These are phyloP conservation scores for Somion occarium DNA, from an alignment of 1,284 basidiomycete genomes.

Conservation along the genomic window DNA sequence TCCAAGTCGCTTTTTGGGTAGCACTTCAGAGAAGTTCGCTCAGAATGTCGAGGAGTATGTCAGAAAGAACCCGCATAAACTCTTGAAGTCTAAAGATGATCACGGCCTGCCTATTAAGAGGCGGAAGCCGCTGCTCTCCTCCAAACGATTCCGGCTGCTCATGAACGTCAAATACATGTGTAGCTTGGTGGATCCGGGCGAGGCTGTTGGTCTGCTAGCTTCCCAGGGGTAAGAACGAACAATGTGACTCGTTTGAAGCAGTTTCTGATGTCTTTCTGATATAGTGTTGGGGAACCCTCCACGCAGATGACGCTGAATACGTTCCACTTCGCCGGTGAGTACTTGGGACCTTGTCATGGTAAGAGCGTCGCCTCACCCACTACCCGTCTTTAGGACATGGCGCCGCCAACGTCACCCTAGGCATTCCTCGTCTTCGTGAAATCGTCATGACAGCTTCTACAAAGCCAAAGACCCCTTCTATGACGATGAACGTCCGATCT, in stretches of 20 bases:
- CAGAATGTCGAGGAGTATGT: slow-evolving; percentile 79
- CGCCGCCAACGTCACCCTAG: slow-evolving; percentile 98
- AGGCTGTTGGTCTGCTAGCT: slow-evolving; percentile 96
- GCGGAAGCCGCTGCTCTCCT: slow-evolving; percentile 45
- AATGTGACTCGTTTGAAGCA: neutral
- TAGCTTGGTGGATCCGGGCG: slow-evolving; percentile 93
- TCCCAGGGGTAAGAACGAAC: slow-evolving; percentile 79
- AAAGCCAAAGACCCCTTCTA: slow-evolving; percentile 98
- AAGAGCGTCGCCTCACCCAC: slow-evolving; percentile 2
- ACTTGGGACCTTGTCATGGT: neutral
- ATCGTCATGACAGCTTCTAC: slow-evolving; percentile 99
- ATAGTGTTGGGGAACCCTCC: slow-evolving; percentile 94
- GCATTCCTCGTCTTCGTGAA: slow-evolving; percentile 97
- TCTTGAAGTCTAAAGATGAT: slow-evolving; percentile 60
- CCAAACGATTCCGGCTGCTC: slow-evolving; percentile 68
- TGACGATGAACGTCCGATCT: slow-evolving; percentile 77
- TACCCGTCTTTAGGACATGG: slow-evolving; percentile 71
- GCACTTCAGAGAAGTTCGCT: slow-evolving; percentile 93
- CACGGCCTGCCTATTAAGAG: slow-evolving; percentile 37
- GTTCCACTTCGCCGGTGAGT: slow-evolving; percentile 94
- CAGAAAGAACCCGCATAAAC: slow-evolving; percentile 71
- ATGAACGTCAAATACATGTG: slow-evolving; percentile 93
- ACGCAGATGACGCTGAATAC: slow-evolving; percentile 99
- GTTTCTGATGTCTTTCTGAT: slow-evolving; percentile 11
- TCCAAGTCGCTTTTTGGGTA: slow-evolving; percentile 82